Conservation (phyloP, 805 yeast genomes). For the Clavispora asparagi region DNA sequence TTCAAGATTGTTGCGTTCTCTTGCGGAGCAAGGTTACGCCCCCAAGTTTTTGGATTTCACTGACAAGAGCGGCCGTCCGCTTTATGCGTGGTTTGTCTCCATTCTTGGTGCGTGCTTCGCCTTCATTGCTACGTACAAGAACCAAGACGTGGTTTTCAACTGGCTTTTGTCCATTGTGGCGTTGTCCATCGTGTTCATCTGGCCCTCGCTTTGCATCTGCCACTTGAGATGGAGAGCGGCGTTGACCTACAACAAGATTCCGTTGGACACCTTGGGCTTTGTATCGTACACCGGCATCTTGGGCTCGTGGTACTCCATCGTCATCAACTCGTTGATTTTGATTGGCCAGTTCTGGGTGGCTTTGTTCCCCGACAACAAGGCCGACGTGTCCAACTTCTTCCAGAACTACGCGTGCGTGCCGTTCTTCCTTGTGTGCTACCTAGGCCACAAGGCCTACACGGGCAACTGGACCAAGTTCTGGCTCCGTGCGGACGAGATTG, state of each 20-base stretch:
- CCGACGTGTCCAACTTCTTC: constrained; percentile 23
- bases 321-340: constrained; percentile 28
- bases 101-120: constrained; percentile 19
- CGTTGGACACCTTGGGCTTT: constrained; percentile 19
- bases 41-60: constrained; percentile 25
- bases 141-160: constrained; percentile 25
- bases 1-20: constrained; percentile 20
- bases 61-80: constrained; percentile 24
- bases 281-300: constrained; percentile 35
- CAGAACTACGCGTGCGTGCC: constrained; percentile 25
- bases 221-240: constrained; percentile 28
- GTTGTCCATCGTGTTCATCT: constrained; percentile 20
- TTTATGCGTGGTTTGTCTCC: constrained; percentile 23
- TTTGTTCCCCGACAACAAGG: constrained; percentile 28
- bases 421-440: constrained; percentile 17
- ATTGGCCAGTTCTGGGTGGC: constrained; percentile 43
- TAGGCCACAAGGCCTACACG: constrained; percentile 21
- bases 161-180: constrained; percentile 28
- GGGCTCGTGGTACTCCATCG: constrained; percentile 33
- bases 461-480: constrained; percentile 18
- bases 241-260: constrained; percentile 17
- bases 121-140: constrained; percentile 27
- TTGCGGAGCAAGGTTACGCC: constrained; percentile 25
- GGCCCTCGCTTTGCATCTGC: constrained; percentile 23
- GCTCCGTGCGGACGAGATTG: constrained; percentile 18